phyloP scores from a whole-genome alignment of 2,329 filamentous ascomycete genomes.

The Decorospora gaudefroyi region DNA sequence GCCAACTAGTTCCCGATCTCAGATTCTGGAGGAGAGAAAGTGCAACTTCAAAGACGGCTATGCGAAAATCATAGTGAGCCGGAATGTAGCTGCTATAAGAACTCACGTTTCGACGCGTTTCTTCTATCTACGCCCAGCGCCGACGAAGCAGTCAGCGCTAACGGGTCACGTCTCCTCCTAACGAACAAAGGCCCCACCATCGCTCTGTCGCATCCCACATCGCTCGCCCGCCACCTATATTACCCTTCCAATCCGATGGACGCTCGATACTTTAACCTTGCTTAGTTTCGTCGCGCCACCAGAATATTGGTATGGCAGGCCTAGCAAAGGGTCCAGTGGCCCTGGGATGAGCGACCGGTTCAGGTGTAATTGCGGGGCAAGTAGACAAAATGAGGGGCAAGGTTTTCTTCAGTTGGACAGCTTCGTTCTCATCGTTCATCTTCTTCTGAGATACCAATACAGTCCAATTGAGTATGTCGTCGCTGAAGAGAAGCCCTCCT shows the following conservation, averaged over 20 bases:
- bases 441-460: slow-evolving; percentile 6
- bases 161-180: slow-evolving; percentile 11
- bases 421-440: slow-evolving; percentile 8
- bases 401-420: slow-evolving; percentile 12
- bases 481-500: slow-evolving; percentile 54
- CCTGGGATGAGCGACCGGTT: slow-evolving; percentile 16
- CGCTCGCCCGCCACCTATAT: slow-evolving; percentile 14
- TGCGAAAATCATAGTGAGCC: too few relatives aligned
- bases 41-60: too few relatives aligned
- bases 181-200: slow-evolving; percentile 30
- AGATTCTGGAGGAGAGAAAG: too few relatives aligned
- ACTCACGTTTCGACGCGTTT: background rate
- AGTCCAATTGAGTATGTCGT: slow-evolving; percentile 41
- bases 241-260: slow-evolving; percentile 27
- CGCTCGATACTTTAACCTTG: slow-evolving; percentile 3
- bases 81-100: too few relatives aligned
- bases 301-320: slow-evolving; percentile 14
- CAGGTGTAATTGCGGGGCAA: slow-evolving; percentile 31
- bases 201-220: slow-evolving; percentile 31
- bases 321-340: slow-evolving; percentile 17
- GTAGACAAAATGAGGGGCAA: slow-evolving; percentile 30
- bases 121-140: too few relatives aligned
- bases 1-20: too few relatives aligned
- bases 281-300: slow-evolving; percentile 16
- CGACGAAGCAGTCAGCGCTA: too few relatives aligned